Base-by-base conservation (phyloP, 805 yeast genomes). In the Suhomyces tanzawaensis region DNA sequence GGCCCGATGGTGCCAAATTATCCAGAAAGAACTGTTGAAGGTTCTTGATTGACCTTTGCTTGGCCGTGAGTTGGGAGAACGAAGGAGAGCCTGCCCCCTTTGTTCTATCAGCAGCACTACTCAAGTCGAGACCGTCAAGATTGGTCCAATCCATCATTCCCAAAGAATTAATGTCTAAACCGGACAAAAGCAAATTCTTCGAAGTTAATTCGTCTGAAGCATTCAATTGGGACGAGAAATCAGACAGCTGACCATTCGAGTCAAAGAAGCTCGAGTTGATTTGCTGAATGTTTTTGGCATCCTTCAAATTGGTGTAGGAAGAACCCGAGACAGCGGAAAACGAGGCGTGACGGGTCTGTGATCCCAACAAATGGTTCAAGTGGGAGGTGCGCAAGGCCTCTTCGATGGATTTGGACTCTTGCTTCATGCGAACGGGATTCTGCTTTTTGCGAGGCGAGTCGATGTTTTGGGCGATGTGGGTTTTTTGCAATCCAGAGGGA, bases 221-320 rank as follows among this genome's bases (percentile, higher is more conserved):
- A 9, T 69, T 52, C 31, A 79, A 52, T 3, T 95, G 96, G 1
- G 95, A 84, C 1, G 95, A 78, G 54, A 85, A 86, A 2, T 82
- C 85, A 18, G 84, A 89, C 51, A 84, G 88, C 30, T 72, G 74
- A 1, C 90, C 89, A 4, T 16, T 12, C 0, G 74, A 76, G 26
- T 72, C 76, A 3, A 55, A 71, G 36, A 75, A 64, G 15, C 29
- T 33, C 6, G 16, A 41, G 33, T 49, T 57, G 32, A 49, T 61
- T 55, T 41, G 62, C 27, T 58, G 64, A 29, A 69, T 65, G 17
- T 53, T 43, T 23, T 52, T 31, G 3, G 70, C 66, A 32, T 76
- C 82, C 44, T 71, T 69, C 21, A 60, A 49, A n/a, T 74, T 74
- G 1, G 82, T 70, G 51, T 83, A 82, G 0, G 85, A 75, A 5